Evolutionary conservation across 805 yeast species (phyloP), one percentile per base, ranked within the genome.

Genomic region (Wickerhamiella musiphila): DNA sequence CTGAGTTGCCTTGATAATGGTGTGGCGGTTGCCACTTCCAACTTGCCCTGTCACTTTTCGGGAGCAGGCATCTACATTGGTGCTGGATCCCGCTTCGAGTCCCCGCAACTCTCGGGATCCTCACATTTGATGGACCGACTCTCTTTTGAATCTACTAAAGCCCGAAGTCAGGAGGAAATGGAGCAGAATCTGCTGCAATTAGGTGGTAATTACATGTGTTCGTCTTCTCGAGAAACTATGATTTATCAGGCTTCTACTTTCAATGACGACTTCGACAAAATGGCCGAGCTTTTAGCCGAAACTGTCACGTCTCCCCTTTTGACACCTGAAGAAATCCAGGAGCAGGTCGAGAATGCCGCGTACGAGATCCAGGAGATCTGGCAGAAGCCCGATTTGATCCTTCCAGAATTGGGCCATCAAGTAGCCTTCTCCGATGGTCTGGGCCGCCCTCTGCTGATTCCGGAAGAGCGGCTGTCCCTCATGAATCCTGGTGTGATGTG

Each of bases 221-320:
- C 93, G 1, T 77, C 94, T 0, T 78, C 92, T 6, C 66, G 98
- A 48, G 98, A 90, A 53, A 68, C 92, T 4, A 65, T 86, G 60
- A 70, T 86, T 58, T 90, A 90, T 54, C 96, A 90, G 55, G 92
- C 95, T 1, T 75, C 93, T 3, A 93, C 83, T 1, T 86, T 90
- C 65, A 84, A 84, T 51, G 63, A 65, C 28, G 94, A 84, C 48
- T 73, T 77, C 7, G 86, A 70, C 24, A 60, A 63, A 41, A 82
- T 90, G 93, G 69, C 78, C 41, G 66, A 66, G 28, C 60, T 81
- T 28, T 60, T 90, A 44, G 58, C 79, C 17, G 84, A 83, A 42
- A 81, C 95, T 0, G 75, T 86, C 3, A 58, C 75, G 9, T 60
- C 59, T 35, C 96, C 98, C 6, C 53, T 53, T 25, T 56, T 84